A percentile compares a stretch with the other conserved stretches of the same genome.
Evolutionary conservation across 768 basidiomycete genomes (phyloP).

Genomic region (Phylloporus sp.): DNA sequence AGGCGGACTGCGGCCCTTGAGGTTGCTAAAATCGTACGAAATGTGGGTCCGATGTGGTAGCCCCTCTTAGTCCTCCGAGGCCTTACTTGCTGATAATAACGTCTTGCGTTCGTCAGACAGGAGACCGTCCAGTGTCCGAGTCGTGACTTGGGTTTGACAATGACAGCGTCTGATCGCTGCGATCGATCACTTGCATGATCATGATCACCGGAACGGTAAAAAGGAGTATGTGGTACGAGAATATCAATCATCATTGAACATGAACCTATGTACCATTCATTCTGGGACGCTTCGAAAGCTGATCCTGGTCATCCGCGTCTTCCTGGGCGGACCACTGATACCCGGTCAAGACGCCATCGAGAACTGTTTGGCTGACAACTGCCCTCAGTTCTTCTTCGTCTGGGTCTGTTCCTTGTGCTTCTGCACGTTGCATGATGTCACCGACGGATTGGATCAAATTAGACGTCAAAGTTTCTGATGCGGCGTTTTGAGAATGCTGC

Average conservation of each 20-base stretch:
- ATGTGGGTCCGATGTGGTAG: slow-evolving; percentile 16
- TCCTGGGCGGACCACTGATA: slow-evolving; percentile 42
- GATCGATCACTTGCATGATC: slow-evolving; percentile 29
- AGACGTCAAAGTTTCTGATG: slow-evolving; percentile 66
- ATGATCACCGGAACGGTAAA: slow-evolving; percentile 33
- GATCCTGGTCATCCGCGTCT: slow-evolving; percentile 5
- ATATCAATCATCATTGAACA: too few relatives aligned
- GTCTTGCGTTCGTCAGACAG: neutral
- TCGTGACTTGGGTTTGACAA: slow-evolving; percentile 12
- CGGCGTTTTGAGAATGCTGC: slow-evolving; percentile 61
- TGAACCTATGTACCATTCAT: slow-evolving; percentile 15
- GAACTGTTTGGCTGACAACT: slow-evolving; percentile 57
- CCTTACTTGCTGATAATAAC: neutral
- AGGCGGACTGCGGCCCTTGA: slow-evolving; percentile 24
- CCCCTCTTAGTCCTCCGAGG: slow-evolving; percentile 16
- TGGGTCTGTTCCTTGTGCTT: slow-evolving; percentile 55
- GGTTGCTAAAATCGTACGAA: slow-evolving; percentile 1
- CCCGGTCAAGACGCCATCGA: slow-evolving; percentile 61
- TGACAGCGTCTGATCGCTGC: slow-evolving; percentile 28
- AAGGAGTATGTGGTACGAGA: too few relatives aligned
- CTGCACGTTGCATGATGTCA: slow-evolving; percentile 59
- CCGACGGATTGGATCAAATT: slow-evolving; percentile 61
- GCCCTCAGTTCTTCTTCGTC: slow-evolving; percentile 60
- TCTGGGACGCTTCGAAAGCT: slow-evolving; percentile 22
- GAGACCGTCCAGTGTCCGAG: too few relatives aligned